Conservation (phyloP, 441 rosid genomes). For the Populus hybrid region DNA sequence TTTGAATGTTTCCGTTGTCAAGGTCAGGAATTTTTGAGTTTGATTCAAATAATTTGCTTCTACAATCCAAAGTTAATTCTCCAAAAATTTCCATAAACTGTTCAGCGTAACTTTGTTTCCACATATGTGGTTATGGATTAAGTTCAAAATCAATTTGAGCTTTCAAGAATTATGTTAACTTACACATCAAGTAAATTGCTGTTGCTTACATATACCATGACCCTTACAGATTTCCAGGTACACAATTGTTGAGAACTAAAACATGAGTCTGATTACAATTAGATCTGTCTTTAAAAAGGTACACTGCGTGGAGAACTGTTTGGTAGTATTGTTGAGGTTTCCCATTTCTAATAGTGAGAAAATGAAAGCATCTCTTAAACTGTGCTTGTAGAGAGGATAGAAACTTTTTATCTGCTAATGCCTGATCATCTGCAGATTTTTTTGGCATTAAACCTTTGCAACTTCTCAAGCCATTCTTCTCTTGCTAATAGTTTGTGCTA, state of each 20-base stretch:
- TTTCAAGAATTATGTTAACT: neutral
- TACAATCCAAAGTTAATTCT: neutral
- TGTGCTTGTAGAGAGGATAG: neutral
- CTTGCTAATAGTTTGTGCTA: neutral
- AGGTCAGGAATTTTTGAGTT: constrained; percentile 42
- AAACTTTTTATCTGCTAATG: neutral
- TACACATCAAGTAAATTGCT: neutral
- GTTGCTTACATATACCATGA: neutral
- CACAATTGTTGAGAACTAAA: neutral
- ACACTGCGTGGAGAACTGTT: neutral
- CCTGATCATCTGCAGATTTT: neutral
- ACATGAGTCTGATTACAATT: neutral
- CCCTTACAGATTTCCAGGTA: neutral
- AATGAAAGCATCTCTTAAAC: neutral
- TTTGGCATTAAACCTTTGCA: neutral
- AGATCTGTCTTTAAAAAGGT: neutral
- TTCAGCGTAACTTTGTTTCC: neutral
- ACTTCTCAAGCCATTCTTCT: neutral
- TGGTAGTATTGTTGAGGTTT: neutral
- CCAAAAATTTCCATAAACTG: neutral
- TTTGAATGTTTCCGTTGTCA: constrained; percentile 82
- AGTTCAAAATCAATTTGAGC: neutral
- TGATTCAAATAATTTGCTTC: neutral
- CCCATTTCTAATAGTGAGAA: neutral
- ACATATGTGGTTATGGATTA: neutral